These are phyloP conservation scores for Glycine soja DNA, from an alignment of 306 rosid genomes.

Conservation along the genomic window DNA sequence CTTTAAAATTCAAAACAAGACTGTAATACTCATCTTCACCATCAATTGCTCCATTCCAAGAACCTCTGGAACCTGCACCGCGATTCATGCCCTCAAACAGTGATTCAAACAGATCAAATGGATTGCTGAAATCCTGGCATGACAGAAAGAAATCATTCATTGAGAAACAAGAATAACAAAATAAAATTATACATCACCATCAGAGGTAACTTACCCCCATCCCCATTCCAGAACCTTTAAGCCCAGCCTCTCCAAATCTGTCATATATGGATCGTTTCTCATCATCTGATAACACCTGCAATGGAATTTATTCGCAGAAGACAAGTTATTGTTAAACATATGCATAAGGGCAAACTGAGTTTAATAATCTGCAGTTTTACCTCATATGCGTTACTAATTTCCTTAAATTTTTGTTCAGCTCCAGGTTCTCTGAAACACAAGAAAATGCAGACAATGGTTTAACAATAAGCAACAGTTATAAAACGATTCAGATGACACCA, in stretches of 20 bases:
- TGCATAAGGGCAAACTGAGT: conserved; percentile 30
- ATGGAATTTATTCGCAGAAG: conserved; percentile 31
- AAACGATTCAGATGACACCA: conserved; percentile 6
- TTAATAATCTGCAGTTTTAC: conserved; percentile 54
- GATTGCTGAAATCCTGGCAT: conserved; percentile 58
- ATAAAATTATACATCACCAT: conserved; percentile 33
- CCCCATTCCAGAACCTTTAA: conserved; percentile 90
- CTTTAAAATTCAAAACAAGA: conserved; percentile 81
- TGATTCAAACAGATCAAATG: conserved; percentile 56
- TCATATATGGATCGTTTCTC: conserved; percentile 89
- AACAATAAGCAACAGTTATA: conserved; percentile 26
- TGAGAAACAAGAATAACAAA: conserved; percentile 40
- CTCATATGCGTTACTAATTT: conserved; percentile 93
- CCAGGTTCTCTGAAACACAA: conserved; percentile 69
- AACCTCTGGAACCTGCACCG: conserved; percentile 54
- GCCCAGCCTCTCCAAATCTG: conserved; percentile 95
- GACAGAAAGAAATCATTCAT: conserved; percentile 27
- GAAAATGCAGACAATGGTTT: conserved; percentile 14
- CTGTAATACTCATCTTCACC: conserved; percentile 79
- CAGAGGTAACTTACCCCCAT: conserved; percentile 72
- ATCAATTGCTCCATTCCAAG: conserved; percentile 56
- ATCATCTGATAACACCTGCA: conserved; percentile 92
- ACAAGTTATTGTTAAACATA: conserved; percentile 23
- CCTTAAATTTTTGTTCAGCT: conserved; percentile 90
- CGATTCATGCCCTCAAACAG: conserved; percentile 57